Conservation (phyloP, 2,329 filamentous ascomycete genomes). For the Hymenoscyphus infarciens region DNA sequence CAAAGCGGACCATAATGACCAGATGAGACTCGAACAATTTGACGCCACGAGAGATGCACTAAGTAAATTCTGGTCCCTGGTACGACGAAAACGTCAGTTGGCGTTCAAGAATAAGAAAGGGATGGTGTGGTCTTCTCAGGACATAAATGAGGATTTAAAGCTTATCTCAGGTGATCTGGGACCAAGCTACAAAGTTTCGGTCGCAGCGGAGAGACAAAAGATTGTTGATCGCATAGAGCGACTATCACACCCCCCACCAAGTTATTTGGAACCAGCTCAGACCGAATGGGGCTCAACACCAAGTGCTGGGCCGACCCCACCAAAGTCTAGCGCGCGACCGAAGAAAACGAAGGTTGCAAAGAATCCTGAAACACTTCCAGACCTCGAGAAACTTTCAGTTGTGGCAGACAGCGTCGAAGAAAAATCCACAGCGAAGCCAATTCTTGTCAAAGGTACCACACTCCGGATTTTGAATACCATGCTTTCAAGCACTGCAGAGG, state of each 20-base stretch:
- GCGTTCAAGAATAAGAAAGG: slow-evolving; percentile 5
- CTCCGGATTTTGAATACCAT: slow-evolving; percentile 8
- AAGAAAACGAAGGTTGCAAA: not conserved
- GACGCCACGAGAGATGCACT: not conserved
- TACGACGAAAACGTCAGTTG: slow-evolving; percentile 8
- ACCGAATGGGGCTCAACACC: slow-evolving; percentile 7
- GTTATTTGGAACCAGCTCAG: not conserved
- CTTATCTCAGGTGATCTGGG: slow-evolving; percentile 10
- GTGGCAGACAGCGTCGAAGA: not conserved
- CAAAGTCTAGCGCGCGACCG: not conserved
- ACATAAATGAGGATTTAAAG: slow-evolving; percentile 7
- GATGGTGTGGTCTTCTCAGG: slow-evolving; percentile 7
- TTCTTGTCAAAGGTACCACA: slow-evolving; percentile 4
- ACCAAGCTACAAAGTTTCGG: not conserved
- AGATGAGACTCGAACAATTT: slow-evolving; percentile 8
- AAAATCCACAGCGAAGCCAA: not conserved
- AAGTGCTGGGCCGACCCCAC: not conserved
- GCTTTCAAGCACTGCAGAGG: slow-evolving; percentile 4
- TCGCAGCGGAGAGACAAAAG: slow-evolving; percentile 4
- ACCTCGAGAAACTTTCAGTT: not conserved
- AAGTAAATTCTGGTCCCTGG: not conserved
- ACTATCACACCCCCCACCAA: not conserved
- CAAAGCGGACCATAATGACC: not conserved
- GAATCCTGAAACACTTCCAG: not conserved
- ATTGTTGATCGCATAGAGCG: slow-evolving; percentile 8